Evolutionary conservation across 2,329 filamentous ascomycete species (phyloP).

Genomic region (Pseudocercospora crystallina): DNA sequence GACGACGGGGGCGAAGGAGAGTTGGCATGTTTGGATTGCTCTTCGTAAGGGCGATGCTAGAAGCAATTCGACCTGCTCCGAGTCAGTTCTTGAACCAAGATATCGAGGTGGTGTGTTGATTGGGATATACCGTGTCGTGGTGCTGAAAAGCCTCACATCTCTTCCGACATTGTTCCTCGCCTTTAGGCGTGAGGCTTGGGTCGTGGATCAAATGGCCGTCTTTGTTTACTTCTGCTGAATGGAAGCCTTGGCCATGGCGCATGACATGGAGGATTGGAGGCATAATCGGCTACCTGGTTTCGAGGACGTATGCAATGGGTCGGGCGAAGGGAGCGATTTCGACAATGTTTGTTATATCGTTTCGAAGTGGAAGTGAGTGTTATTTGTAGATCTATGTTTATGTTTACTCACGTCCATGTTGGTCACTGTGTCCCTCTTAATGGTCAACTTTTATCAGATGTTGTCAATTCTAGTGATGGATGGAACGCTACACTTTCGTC

Average conservation of each 20-base stretch:
- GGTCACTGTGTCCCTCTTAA: background rate
- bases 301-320: background rate
- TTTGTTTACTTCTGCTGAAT: constrained; percentile 25
- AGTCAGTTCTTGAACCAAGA: constrained; percentile 1
- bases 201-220: constrained; percentile 31
- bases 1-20: constrained; percentile 27
- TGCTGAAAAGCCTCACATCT: constrained; percentile 24
- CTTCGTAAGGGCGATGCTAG: constrained; percentile 32
- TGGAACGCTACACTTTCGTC: background rate
- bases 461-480: no score
- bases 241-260: constrained; percentile 34
- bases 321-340: background rate
- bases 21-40: constrained; percentile 29
- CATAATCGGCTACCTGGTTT: constrained; percentile 13
- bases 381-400: no score
- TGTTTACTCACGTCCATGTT: background rate
- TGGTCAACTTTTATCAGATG: background rate
- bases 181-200: constrained; percentile 28
- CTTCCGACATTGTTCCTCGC: constrained; percentile 27
- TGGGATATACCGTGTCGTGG: constrained; percentile 25
- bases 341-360: background rate
- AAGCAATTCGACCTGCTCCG: constrained; percentile 28
- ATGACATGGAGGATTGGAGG: constrained; percentile 30
- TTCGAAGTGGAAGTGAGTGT: no score
- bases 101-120: background rate